phyloP scores from a whole-genome alignment of 306 rosid species.

The Cucumis sativus region DNA sequence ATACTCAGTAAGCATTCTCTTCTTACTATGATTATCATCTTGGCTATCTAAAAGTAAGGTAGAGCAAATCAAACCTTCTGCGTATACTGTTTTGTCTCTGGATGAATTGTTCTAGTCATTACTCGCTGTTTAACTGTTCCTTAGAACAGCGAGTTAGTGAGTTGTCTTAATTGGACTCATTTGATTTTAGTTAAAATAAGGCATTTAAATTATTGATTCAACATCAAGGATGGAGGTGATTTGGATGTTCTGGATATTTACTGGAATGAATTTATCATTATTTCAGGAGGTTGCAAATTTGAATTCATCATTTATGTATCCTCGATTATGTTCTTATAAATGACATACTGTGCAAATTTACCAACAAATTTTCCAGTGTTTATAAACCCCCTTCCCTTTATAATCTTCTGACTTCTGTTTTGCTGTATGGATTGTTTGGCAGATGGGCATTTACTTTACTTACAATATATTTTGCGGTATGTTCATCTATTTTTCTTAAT shows the following conservation, averaged over 20 bases:
- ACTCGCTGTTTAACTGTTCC: not conserved
- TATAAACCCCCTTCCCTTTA: not conserved
- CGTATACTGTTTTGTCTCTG: not conserved
- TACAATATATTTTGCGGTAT: constrained; percentile 66
- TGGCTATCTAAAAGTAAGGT: not conserved
- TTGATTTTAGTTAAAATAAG: not conserved
- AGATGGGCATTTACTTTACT: constrained; percentile 74
- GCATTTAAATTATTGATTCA: not conserved
- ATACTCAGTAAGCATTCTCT: constrained; percentile 64
- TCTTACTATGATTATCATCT: not conserved
- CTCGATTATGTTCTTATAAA: not conserved
- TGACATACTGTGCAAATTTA: not conserved
- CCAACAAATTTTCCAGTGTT: not conserved
- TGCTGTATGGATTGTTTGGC: constrained; percentile 18
- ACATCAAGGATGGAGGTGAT: not conserved
- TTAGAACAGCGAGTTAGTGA: not conserved
- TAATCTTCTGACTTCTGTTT: constrained; percentile 10
- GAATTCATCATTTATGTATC: not conserved
- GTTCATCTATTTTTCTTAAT: constrained; percentile 6
- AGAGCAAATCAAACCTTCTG: not conserved
- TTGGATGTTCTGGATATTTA: not conserved
- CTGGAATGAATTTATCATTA: not conserved
- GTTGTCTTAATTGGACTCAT: not conserved
- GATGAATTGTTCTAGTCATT: not conserved
- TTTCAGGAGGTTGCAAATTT: not conserved